Percentiles rank a stretch among this genome's conserved stretches.
Evolutionary conservation across 306 rosid genomes (phyloP).

Genomic region (Psophocarpus tetragonolobus): DNA sequence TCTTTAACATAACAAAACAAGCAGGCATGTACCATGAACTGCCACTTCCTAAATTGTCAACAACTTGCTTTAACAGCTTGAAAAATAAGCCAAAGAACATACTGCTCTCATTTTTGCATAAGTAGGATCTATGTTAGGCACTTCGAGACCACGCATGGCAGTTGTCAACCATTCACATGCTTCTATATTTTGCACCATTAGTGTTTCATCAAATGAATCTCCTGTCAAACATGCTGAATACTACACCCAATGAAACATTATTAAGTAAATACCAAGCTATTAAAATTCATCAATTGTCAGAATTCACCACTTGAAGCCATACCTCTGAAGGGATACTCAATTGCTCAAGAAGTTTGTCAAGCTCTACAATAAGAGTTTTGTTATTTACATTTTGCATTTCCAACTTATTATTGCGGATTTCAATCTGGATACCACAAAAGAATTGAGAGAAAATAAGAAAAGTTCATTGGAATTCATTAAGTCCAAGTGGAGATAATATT

Average conservation of each 20-base stretch:
- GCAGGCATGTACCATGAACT: neutral
- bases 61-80: neutral
- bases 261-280: constrained; percentile 30
- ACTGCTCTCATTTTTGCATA: constrained; percentile 87
- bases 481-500: constrained; percentile 3
- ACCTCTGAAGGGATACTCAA: constrained; percentile 91
- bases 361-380: constrained; percentile 76
- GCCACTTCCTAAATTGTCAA: neutral
- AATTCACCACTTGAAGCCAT: constrained; percentile 27
- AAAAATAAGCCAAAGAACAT: constrained; percentile 48
- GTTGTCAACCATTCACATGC: constrained; percentile 88
- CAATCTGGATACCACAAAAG: constrained; percentile 67
- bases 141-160: constrained; percentile 72
- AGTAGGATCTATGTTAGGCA: constrained; percentile 64
- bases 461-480: constrained; percentile 16
- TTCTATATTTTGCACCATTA: constrained; percentile 76
- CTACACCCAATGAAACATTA: constrained; percentile 58
- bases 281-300: constrained; percentile 8
- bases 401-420: constrained; percentile 88
- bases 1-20: neutral
- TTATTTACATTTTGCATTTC: constrained; percentile 91
- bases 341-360: constrained; percentile 80
- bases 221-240: constrained; percentile 80
- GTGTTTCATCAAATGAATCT: constrained; percentile 77
- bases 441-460: constrained; percentile 29